Percentiles rank a stretch among this genome's conserved stretches.
Conservation (phyloP, 1,284 basidiomycete genomes). For the Heterobasidion parviporum region DNA sequence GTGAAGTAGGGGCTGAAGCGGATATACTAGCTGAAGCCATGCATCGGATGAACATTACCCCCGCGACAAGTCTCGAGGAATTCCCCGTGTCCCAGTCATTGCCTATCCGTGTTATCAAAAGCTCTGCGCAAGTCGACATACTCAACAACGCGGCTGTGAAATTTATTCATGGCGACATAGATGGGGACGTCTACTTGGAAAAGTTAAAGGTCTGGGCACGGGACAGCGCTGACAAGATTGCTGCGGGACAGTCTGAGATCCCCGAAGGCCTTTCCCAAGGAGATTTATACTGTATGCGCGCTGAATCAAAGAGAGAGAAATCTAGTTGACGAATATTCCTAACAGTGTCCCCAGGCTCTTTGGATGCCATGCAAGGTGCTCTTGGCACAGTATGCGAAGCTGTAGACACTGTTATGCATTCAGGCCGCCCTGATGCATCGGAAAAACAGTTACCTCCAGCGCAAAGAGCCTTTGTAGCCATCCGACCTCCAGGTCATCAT, state of each 20-base stretch:
- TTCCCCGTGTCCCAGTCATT: slow-evolving; percentile 9
- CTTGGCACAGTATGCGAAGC: slow-evolving; percentile 80
- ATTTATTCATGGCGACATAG: slow-evolving; percentile 66
- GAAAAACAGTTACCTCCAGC: slow-evolving; percentile 3
- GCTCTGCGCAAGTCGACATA: slow-evolving; percentile 44
- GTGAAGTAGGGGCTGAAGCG: slow-evolving; percentile 13
- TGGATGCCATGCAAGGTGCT: slow-evolving; percentile 71
- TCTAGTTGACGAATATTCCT: not conserved
- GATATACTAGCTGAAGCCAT: slow-evolving; percentile 53
- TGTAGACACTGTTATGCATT: slow-evolving; percentile 54
- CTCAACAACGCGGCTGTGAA: slow-evolving; percentile 59
- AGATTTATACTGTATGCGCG: slow-evolving; percentile 72
- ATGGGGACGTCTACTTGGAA: slow-evolving; percentile 59
- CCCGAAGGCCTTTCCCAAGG: slow-evolving; percentile 68
- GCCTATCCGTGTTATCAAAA: slow-evolving; percentile 40
- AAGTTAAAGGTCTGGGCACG: slow-evolving; percentile 53
- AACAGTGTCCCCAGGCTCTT: slow-evolving; percentile 63
- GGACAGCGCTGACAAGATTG: slow-evolving; percentile 61
- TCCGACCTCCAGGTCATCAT: slow-evolving; percentile 88
- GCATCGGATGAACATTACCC: slow-evolving; percentile 41
- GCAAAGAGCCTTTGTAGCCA: slow-evolving; percentile 69
- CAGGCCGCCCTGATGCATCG: slow-evolving; percentile 11
- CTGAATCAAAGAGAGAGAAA: slow-evolving; percentile 10
- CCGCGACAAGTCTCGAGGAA: slow-evolving; percentile 8
- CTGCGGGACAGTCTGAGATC: slow-evolving; percentile 68